Evolutionary conservation across 192 early-diverging fungal species (phyloP).

Genomic region (Backusella tuberculispora): DNA sequence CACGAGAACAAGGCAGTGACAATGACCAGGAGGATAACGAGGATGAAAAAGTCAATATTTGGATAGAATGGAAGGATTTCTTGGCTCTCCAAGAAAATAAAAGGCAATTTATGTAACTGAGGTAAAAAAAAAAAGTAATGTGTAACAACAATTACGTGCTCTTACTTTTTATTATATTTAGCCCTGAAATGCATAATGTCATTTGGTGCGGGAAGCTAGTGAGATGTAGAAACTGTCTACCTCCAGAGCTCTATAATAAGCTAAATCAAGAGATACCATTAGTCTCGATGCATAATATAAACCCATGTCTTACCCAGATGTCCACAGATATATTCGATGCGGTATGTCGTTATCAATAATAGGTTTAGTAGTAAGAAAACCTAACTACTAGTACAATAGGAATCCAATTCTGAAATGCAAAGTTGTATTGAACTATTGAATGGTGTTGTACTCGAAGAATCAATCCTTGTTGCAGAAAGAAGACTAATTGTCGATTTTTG

Average conservation of each 20-base stretch:
- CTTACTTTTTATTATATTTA: conserved; percentile 22
- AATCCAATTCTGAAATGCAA: conserved; percentile 18
- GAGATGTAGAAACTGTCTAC: conserved; percentile 14
- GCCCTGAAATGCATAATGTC: conserved; percentile 8
- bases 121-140: conserved; percentile 8
- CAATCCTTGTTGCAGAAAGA: conserved; percentile 12
- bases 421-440: conserved; percentile 19
- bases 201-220: conserved; percentile 19
- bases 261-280: conserved; percentile 18
- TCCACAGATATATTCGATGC: conserved; percentile 16
- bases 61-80: conserved; percentile 15
- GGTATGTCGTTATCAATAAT: conserved; percentile 21
- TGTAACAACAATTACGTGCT: conserved; percentile 5
- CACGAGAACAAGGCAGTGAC: background rate
- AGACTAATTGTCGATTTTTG: conserved; percentile 19
- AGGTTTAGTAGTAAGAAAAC: conserved; percentile 14
- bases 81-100: conserved; percentile 6
- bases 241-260: conserved; percentile 11
- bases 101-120: background rate
- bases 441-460: conserved; percentile 13
- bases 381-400: conserved; percentile 24
- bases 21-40: background rate
- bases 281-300: conserved; percentile 16
- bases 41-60: background rate
- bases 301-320: conserved; percentile 16